Evolutionary conservation across 139 green algal species (phyloP), one percentile per base, ranked within the genome.

Genomic region (Volvox africanus): DNA sequence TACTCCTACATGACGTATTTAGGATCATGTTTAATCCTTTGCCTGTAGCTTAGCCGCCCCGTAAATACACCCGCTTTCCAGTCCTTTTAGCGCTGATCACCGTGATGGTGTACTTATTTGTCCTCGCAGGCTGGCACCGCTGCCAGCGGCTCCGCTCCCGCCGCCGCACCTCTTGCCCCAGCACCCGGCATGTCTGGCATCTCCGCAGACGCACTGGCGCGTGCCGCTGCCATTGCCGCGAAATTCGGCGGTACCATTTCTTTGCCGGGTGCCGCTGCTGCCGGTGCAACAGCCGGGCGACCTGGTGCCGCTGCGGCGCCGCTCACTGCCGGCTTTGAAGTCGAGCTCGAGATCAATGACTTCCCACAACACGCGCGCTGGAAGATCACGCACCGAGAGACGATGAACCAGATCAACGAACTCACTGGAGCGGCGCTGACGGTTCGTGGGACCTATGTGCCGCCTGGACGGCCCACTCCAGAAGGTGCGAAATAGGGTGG

Each of bases 261-360:
- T 30, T 19, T 86, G 61, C 82, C 89, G 17, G 79, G 75, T 32
- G 26, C 24, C 33, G 18, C 21, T 13, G 80, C 14, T 13, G 35
- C 35, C 28, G n/a, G 21, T 13, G 80, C 16, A 0, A 17, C 22
- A 11, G 21, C 61, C 1, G 61, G 61, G 16, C 28, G 68, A 0
- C 1, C 68, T 1, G 69, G 14, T 24, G 0, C 55, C 78, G 21
- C 16, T 30, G 14, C 26, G 61, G 21, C 33, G 30, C 5, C 87
- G 37, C 1, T 37, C 37, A 17, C 88, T 68, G 79, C 61, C 65
- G 96, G 98, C 90, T 99, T 96, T 93, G 96, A 99, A 91, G 92
- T 95, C 19, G 98, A 99, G 93, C 91, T 99, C 68, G 98, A 99
- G 91, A 99, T 99, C 94, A 99, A 99, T 89, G 98, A 99, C 95